Evolutionary conservation across 108 stramenopile species (phyloP), one percentile per base, ranked within the genome.

Genomic region (Nitzschia sp.): DNA sequence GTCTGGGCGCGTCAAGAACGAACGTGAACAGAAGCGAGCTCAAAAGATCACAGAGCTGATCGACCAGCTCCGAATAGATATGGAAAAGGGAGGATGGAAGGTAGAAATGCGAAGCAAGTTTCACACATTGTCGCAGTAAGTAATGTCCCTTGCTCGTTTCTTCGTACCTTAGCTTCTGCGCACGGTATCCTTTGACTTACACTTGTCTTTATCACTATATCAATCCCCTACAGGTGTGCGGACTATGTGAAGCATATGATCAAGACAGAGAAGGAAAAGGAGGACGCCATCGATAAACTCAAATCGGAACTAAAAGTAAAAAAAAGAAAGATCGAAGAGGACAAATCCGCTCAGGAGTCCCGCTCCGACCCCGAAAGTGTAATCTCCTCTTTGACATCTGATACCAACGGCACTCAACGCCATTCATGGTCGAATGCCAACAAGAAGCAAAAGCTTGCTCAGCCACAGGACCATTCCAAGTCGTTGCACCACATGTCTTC

Each of bases 21-120:
- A 86, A 33, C 69, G 88, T 30, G 88, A 93, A 55, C 88, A 93
- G 62, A 67, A 79, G 33, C 75, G 91, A 2, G 89, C 89, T 1
- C 86, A 90, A 59, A 87, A 88, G 64, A 90, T 93, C 26, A 87
- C 88, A 2, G 80, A 84, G 45, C 68, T 91, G 54, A 93, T 90
- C 63, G 83, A 89, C 9, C 76, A 86, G 44, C 67, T 93, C 31
- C 70, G 92, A 1, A 29, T 63, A 13, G 79, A 79, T 21, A 93
- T 93, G 89, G 75, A 90, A 58, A 53, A 85, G 22, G 92, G 78
- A 23, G 92, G 92, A 0, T 87, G 86, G 86, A 79, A 85, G 61
- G 73, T 86, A 33, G 89, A 88, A 66, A 71, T 86, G 65, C 85
- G 86, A 69, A 91, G 89, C 72, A 93, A 93, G 64, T 88, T 87